Conservation (phyloP, 164 flowering plant genomes). For the Aristolochia californica region DNA sequence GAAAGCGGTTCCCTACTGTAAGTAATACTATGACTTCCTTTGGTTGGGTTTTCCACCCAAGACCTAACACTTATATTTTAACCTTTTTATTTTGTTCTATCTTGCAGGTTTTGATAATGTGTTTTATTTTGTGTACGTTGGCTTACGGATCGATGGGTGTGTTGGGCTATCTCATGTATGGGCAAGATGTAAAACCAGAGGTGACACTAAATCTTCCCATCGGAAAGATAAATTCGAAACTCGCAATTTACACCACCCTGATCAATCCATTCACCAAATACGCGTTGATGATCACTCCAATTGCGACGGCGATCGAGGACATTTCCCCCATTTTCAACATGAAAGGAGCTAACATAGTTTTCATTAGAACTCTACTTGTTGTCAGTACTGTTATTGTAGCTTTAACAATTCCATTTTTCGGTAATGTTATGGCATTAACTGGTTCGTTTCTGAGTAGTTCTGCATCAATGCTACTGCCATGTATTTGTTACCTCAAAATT, state of each 20-base stretch:
- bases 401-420: conserved; percentile 40
- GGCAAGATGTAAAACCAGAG: conserved; percentile 52
- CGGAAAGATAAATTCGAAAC: conserved; percentile 36
- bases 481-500: conserved; percentile 48
- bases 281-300: conserved; percentile 62
- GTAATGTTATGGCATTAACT: conserved; percentile 35
- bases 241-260: conserved; percentile 73
- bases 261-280: conserved; percentile 66
- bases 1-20: conserved; percentile 54
- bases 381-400: conserved; percentile 43
- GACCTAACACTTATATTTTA: too few species aligned
- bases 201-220: conserved; percentile 65
- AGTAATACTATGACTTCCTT: too few species aligned
- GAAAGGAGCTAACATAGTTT: conserved; percentile 16
- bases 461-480: conserved; percentile 37
- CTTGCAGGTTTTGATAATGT: conserved; percentile 57
- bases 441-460: conserved; percentile 41
- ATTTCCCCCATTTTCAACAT: conserved; percentile 14
- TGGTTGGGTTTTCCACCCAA: too few species aligned
- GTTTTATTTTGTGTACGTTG: conserved; percentile 47
- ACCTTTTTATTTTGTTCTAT: background rate
- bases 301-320: conserved; percentile 34
- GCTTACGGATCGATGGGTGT: conserved; percentile 58
- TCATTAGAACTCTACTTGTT: conserved; percentile 36
- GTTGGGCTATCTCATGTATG: conserved; percentile 77